Conservation (phyloP, 148 eudicot species). For the Heliamphora exappendiculata region DNA sequence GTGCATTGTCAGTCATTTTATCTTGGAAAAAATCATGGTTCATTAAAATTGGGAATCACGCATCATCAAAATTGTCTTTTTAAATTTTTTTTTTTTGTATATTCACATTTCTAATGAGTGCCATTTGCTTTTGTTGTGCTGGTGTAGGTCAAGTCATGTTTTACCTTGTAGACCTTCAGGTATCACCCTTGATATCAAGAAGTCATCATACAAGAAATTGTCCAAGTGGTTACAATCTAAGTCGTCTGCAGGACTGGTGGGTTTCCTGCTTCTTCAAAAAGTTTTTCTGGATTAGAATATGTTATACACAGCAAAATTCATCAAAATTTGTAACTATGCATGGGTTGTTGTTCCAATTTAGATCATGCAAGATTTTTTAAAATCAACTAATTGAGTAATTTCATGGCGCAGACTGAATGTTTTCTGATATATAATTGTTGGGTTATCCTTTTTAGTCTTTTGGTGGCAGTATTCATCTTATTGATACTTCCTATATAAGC, state of each 20-base stretch:
- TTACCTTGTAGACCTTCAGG: conserved; percentile 87
- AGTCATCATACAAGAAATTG: conserved; percentile 86
- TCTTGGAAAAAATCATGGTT: background rate
- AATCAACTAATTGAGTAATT: background rate
- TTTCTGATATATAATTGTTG: background rate
- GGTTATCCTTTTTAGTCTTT: background rate
- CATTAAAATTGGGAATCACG: background rate
- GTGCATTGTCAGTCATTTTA: background rate
- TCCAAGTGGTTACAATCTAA: conserved; percentile 90
- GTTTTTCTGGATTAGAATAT: background rate
- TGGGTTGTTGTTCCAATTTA: background rate
- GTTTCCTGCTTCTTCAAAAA: conserved; percentile 6
- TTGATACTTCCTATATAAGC: background rate
- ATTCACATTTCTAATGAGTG: conserved; percentile 2
- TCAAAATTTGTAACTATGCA: background rate
- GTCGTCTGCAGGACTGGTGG: conserved; percentile 68
- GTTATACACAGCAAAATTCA: background rate
- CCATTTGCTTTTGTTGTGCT: conserved; percentile 15
- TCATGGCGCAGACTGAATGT: background rate
- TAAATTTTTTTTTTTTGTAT: background rate
- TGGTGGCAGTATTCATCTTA: background rate
- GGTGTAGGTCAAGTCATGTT: conserved; percentile 79
- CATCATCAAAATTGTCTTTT: too few relatives aligned
- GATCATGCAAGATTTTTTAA: conserved; percentile 4
- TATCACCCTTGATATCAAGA: conserved; percentile 70